Evolutionary conservation across 2,329 filamentous ascomycete species (phyloP).

Genomic region (Pestalotiopsis sp.): DNA sequence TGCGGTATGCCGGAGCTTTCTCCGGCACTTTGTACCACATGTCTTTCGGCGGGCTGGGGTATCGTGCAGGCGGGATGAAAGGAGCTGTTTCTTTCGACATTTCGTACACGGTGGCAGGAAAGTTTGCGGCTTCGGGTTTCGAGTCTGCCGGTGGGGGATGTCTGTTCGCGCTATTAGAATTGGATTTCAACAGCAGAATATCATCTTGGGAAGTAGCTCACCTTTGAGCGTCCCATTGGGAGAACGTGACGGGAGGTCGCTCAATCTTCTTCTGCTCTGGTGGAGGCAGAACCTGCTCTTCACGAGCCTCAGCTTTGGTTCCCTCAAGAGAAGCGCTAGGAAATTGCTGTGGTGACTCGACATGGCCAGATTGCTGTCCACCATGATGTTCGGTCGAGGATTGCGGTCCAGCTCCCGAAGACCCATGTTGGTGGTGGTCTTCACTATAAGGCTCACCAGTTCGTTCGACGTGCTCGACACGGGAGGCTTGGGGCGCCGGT

Average conservation of each 20-base stretch:
- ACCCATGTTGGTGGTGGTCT: conserved; percentile 21
- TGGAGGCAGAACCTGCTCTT: conserved; percentile 41
- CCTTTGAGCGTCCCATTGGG: conserved; percentile 56
- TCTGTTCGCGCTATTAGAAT: conserved; percentile 38
- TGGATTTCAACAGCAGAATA: background rate
- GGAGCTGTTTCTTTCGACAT: conserved; percentile 77
- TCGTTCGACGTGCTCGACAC: conserved; percentile 22
- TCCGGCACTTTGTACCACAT: conserved; percentile 87
- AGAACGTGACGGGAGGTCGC: conserved; percentile 29
- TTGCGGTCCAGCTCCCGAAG: conserved; percentile 15
- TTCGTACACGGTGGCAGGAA: conserved; percentile 75
- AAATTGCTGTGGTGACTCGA: conserved; percentile 21
- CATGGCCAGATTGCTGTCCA: conserved; percentile 17
- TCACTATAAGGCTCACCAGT: conserved; percentile 33
- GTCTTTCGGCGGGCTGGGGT: conserved; percentile 80
- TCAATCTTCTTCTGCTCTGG: conserved; percentile 35
- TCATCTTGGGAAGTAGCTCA: conserved; percentile 27
- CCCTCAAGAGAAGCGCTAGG: conserved; percentile 37
- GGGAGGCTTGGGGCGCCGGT: background rate
- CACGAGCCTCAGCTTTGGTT: conserved; percentile 48
- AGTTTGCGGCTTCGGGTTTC: conserved; percentile 81
- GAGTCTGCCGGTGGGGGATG: conserved; percentile 65
- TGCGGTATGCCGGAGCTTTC: conserved; percentile 52
- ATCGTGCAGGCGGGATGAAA: conserved; percentile 74
- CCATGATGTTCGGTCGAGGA: conserved; percentile 17